These are phyloP conservation scores for Fagopyrum homotropicum DNA, from an alignment of 148 eudicot species.

Conservation along the genomic window DNA sequence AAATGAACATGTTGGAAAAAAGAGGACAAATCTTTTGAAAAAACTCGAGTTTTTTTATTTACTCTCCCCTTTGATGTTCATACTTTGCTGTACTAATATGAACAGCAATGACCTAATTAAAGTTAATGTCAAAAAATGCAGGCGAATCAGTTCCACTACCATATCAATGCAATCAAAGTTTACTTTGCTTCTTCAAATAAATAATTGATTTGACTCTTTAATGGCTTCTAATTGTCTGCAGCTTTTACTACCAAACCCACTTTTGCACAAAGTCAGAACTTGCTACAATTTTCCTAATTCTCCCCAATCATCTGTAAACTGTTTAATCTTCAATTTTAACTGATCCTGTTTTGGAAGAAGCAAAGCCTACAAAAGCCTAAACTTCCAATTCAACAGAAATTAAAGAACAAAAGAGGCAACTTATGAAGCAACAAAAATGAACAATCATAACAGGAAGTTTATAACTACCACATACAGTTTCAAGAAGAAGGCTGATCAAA, in stretches of 20 bases:
- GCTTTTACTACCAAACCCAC: background rate
- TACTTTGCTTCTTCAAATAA: background rate
- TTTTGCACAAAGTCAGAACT: background rate
- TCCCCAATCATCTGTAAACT: background rate
- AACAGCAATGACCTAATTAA: background rate
- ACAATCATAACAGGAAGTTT: background rate
- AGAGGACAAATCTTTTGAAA: background rate
- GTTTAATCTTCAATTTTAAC: background rate
- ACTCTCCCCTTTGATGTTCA: background rate
- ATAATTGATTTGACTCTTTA: background rate
- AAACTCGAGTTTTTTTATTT: background rate
- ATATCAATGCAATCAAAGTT: background rate
- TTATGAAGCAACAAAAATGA: background rate
- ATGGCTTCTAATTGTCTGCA: background rate
- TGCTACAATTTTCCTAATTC: background rate
- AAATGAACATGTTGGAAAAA: background rate
- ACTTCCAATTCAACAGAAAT: background rate
- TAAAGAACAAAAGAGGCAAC: background rate
- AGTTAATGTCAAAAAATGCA: background rate
- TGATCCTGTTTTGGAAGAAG: background rate
- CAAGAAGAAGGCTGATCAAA: background rate
- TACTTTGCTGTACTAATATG: background rate
- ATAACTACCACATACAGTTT: background rate
- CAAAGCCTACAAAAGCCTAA: background rate
- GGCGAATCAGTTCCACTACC: slow-evolving; percentile 7